Percentiles rank a stretch among this genome's conserved stretches.
phyloP scores from a whole-genome alignment of 208 protist genomes.

The Trypanosoma congolense region DNA sequence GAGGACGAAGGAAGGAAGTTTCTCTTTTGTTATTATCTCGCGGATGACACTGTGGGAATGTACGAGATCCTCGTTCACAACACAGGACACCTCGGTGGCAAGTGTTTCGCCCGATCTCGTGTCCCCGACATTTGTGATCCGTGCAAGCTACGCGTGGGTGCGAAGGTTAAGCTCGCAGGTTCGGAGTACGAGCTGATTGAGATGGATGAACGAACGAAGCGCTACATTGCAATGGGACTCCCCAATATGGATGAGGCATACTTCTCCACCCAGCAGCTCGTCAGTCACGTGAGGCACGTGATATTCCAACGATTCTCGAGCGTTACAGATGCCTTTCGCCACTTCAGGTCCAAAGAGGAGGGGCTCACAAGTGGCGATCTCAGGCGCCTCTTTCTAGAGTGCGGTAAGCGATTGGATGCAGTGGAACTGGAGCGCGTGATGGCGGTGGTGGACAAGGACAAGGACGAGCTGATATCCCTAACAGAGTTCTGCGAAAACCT shows the following conservation, averaged over 20 bases:
- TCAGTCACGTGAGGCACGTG: conserved; percentile 50
- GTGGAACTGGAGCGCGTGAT: conserved; percentile 56
- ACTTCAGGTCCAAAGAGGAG: conserved; percentile 54
- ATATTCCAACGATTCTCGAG: conserved; percentile 62
- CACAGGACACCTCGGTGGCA: conserved; percentile 92
- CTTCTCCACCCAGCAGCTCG: conserved; percentile 61
- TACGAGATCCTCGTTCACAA: conserved; percentile 88
- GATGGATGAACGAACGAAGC: conserved; percentile 72
- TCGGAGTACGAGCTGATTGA: conserved; percentile 58
- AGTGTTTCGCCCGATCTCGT: conserved; percentile 80
- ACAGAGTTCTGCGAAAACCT: conserved; percentile 80
- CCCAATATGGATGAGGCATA: conserved; percentile 64
- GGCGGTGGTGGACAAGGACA: conserved; percentile 61
- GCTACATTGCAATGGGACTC: conserved; percentile 72
- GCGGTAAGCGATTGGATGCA: conserved; percentile 36
- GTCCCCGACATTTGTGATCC: conserved; percentile 56
- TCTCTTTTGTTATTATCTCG: conserved; percentile 91
- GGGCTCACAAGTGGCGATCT: conserved; percentile 61
- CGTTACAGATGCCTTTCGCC: conserved; percentile 72
- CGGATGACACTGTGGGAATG: conserved; percentile 94
- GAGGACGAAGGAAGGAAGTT: conserved; percentile 77
- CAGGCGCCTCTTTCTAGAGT: conserved; percentile 51
- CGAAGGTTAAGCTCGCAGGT: conserved; percentile 49
- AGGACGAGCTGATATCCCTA: conserved; percentile 73
- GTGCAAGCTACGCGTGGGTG: conserved; percentile 66